Evolutionary conservation across 1,139 yeast species (phyloP).

Genomic region (Hansenula sp.): DNA sequence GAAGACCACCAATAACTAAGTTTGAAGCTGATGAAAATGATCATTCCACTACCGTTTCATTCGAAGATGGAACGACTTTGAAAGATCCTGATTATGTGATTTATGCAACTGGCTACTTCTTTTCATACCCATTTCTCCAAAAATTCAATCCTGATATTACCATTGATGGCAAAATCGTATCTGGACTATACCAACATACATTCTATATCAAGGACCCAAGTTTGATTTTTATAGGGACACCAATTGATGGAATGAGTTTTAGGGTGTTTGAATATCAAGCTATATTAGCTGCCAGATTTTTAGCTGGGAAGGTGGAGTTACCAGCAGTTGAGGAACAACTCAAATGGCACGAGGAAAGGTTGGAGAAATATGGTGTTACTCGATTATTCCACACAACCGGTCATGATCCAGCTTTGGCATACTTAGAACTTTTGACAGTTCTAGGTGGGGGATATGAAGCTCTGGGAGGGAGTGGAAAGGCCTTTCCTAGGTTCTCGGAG

Average conservation of each 20-base stretch:
- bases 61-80: constrained; percentile 30
- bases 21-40: constrained; percentile 19
- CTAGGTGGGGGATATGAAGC: background rate
- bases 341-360: constrained; percentile 7
- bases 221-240: constrained; percentile 29
- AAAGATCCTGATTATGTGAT: constrained; percentile 33
- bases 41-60: constrained; percentile 39
- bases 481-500: background rate
- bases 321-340: constrained; percentile 14
- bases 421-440: background rate
- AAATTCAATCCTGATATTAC: constrained; percentile 4
- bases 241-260: constrained; percentile 15
- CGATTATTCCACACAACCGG: background rate
- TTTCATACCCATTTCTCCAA: constrained; percentile 30
- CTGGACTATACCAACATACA: constrained; percentile 36
- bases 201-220: constrained; percentile 41
- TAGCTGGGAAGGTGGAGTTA: constrained; percentile 15
- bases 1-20: constrained; percentile 28
- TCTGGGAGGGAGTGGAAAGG: background rate
- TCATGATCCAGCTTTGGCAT: background rate
- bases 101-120: constrained; percentile 41
- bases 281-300: constrained; percentile 22
- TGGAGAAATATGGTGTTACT: constrained; percentile 15
- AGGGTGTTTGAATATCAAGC: constrained; percentile 19
- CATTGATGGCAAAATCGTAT: constrained; percentile 1